Evolutionary conservation across 1,284 basidiomycete species (phyloP).

Genomic region (Microbotryum lychnidis-dioicae): DNA sequence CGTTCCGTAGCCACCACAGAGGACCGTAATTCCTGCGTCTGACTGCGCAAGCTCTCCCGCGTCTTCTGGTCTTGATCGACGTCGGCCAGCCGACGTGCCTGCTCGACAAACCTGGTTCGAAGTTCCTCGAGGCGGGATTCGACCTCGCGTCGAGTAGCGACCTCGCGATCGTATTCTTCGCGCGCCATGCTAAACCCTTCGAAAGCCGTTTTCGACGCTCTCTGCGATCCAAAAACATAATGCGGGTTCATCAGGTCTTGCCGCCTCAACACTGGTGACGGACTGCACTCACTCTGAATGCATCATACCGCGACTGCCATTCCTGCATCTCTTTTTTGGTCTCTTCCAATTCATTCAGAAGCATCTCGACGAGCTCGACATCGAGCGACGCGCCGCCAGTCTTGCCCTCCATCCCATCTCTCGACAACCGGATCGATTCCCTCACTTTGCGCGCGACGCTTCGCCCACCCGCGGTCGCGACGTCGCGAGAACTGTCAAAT

Average conservation of each 20-base stretch:
- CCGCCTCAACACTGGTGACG: constrained; percentile 32
- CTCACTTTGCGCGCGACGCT: constrained; percentile 32
- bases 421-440: constrained; percentile 34
- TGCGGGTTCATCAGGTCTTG: neutral
- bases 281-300: constrained; percentile 58
- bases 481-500: neutral
- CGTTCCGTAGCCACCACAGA: constrained; percentile 70
- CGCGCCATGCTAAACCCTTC: constrained; percentile 86
- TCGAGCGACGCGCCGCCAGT: constrained; percentile 61
- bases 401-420: constrained; percentile 57
- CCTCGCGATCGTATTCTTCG: constrained; percentile 84
- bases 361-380: constrained; percentile 60
- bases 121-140: constrained; percentile 83
- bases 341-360: constrained; percentile 61
- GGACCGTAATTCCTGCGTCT: constrained; percentile 68
- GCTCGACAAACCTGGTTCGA: constrained; percentile 74
- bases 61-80: constrained; percentile 61
- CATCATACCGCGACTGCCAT: constrained; percentile 70
- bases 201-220: constrained; percentile 40
- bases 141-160: constrained; percentile 74
- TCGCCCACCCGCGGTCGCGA: neutral
- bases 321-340: constrained; percentile 56
- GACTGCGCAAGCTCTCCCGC: constrained; percentile 66
- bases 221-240: constrained; percentile 8
- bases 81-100: constrained; percentile 74